phyloP scores from a whole-genome alignment of 2,329 filamentous ascomycete genomes.

The Pezicula radicicola region DNA sequence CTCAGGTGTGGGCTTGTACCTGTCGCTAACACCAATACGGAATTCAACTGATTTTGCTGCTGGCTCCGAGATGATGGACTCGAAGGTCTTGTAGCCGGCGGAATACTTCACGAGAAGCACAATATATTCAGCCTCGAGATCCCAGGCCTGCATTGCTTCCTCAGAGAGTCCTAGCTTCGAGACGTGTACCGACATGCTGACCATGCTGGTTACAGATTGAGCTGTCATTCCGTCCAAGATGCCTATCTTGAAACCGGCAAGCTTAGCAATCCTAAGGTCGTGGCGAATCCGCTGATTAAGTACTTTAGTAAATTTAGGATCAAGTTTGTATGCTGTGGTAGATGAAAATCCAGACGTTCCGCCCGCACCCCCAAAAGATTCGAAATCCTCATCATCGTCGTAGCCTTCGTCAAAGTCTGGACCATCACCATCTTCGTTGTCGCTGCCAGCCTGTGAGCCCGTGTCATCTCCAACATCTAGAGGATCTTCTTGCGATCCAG shows the following conservation, averaged over 20 bases:
- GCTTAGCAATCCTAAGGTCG: conserved; percentile 60
- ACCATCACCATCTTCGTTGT: conserved; percentile 13
- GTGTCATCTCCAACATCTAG: conserved; percentile 31
- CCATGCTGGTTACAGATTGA: conserved; percentile 38
- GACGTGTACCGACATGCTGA: conserved; percentile 69
- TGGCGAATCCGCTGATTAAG: conserved; percentile 40
- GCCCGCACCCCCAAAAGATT: conserved; percentile 5
- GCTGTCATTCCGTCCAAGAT: conserved; percentile 48
- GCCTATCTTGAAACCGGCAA: conserved; percentile 69
- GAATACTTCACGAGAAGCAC: conserved; percentile 68
- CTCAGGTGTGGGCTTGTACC: conserved; percentile 65
- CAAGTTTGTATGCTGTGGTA: conserved; percentile 6
- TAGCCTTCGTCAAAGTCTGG: conserved; percentile 12
- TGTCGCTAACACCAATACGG: conserved; percentile 66
- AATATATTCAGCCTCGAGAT: conserved; percentile 62
- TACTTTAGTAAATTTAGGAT: conserved; percentile 9
- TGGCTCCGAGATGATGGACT: conserved; percentile 45
- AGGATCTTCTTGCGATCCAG: conserved; percentile 12
- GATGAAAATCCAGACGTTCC: not conserved
- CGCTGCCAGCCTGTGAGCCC: conserved; percentile 20
- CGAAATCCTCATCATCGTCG: conserved; percentile 24
- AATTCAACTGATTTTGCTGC: conserved; percentile 48
- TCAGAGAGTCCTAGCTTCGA: conserved; percentile 69
- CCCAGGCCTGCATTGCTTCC: conserved; percentile 76
- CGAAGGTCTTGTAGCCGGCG: conserved; percentile 57